These are phyloP conservation scores for Pseudocercospora macadamiae DNA, from an alignment of 2,329 filamentous ascomycete species.

Conservation along the genomic window DNA sequence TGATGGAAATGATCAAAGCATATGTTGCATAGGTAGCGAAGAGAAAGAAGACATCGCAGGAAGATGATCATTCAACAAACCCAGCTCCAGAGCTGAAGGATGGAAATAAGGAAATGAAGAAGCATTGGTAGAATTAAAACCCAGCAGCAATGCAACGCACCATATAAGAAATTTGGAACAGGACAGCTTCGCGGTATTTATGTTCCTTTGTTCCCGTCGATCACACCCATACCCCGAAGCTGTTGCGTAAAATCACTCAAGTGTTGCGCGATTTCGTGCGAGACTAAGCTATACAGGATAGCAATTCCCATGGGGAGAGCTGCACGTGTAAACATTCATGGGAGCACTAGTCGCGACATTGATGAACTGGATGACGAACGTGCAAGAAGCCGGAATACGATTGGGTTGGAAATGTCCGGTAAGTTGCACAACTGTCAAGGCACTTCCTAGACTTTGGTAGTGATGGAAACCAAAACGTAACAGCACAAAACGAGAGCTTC, in stretches of 20 bases:
- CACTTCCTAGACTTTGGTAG: background rate
- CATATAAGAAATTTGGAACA: background rate
- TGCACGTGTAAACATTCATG: background rate
- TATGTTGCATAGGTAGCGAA: background rate
- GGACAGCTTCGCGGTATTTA: conserved; percentile 1
- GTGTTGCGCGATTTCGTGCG: conserved; percentile 10
- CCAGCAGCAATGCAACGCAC: conserved; percentile 1
- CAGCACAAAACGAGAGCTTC: too few relatives aligned
- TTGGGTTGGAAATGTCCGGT: background rate
- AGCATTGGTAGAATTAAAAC: background rate
- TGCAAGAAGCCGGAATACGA: too few relatives aligned
- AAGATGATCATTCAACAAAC: background rate
- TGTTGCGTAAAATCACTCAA: conserved; percentile 7
- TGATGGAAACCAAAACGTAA: background rate
- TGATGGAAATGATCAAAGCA: conserved; percentile 3
- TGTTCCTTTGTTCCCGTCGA: background rate
- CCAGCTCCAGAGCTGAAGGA: background rate
- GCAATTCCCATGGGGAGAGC: background rate
- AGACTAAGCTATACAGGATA: background rate
- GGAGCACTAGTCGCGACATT: conserved; percentile 3
- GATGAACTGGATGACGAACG: background rate
- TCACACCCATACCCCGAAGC: background rate
- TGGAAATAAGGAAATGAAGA: background rate
- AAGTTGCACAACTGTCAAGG: background rate
- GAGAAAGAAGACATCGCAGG: background rate